Evolutionary conservation across 805 yeast species (phyloP).

Genomic region (Kuraishia molischiana): DNA sequence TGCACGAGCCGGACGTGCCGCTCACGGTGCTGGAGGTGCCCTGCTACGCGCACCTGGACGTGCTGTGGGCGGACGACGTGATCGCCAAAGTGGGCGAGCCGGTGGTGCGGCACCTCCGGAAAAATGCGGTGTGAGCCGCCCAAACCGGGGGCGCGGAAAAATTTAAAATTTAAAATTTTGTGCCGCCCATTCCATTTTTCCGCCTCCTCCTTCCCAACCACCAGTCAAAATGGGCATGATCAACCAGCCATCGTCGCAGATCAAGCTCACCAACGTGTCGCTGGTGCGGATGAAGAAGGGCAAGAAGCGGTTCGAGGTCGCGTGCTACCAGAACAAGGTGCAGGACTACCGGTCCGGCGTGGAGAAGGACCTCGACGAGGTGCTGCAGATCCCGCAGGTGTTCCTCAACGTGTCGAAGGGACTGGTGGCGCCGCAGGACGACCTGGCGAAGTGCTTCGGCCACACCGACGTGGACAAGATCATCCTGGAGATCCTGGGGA

Average conservation of each 20-base stretch:
- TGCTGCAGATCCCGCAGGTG: slow-evolving; percentile 91
- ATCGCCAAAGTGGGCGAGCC: slow-evolving; percentile 52
- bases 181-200: neutral
- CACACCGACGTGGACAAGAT: slow-evolving; percentile 67
- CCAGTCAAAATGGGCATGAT: slow-evolving; percentile 30
- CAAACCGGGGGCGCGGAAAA: too few species aligned
- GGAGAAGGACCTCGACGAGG: slow-evolving; percentile 94
- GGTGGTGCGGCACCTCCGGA: slow-evolving; percentile 21
- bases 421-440: slow-evolving; percentile 82
- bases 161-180: too few species aligned
- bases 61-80: slow-evolving; percentile 83
- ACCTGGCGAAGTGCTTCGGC: slow-evolving; percentile 63
- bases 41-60: slow-evolving; percentile 80
- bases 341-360: slow-evolving; percentile 87
- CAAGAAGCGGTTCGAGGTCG: slow-evolving; percentile 86
- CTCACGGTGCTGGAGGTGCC: slow-evolving; percentile 34
- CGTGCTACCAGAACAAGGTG: slow-evolving; percentile 94
- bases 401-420: slow-evolving; percentile 92
- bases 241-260: slow-evolving; percentile 83
- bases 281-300: slow-evolving; percentile 86
- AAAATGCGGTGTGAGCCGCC: neutral
- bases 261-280: slow-evolving; percentile 88
- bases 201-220: neutral
- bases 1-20: slow-evolving; percentile 41
- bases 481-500: slow-evolving; percentile 70